Base-by-base conservation (phyloP, 2,329 filamentous ascomycete genomes). In the Alternaria sp. region DNA sequence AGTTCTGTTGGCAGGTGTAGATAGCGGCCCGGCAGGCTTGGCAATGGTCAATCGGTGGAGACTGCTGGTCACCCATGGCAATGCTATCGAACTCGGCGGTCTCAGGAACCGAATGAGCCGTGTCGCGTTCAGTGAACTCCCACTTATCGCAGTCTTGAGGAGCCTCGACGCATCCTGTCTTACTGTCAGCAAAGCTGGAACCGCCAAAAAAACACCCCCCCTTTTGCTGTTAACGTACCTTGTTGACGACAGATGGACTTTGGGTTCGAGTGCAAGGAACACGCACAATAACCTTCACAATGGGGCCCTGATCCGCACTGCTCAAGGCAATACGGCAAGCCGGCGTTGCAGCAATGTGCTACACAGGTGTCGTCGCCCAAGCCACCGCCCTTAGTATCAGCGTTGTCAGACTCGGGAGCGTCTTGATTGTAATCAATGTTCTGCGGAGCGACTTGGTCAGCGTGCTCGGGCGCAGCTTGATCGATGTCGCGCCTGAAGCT, bases 121-220 rank as follows among this genome's bases (percentile, higher is more conserved):
- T 50, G 48, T 50, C 48, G 33, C 24, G 34, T 17, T 50, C 24
- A 24, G 48, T 36, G 14, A 29, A 28, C 14, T 50, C n/a, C 48
- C 48, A 50, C n/a, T 29, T 36, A 17, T 39, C 48, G 48, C 48
- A 39, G 7, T 39, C 48, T 29, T 50, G 31, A 29, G 48, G 48
- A 28, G 48, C 48, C 33, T 50, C 24, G 34, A 50, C 48, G 34
- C 48, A 50, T 17, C 33, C 48, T 50, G 29, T 36, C 21, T 14
- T 26, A 48, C 5, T n/a, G 21, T 48, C 36, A 48, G 29, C 13
- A 46, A 23, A 24, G 13, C 8, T 24, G 5, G 13, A 46, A 34
- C 1, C 2, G 44, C 4, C 13, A 11, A 23, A 33, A 24, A 23
- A 17, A 17, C 17, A 17, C 17, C 17, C 17, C 17, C 17, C 11